phyloP scores from a whole-genome alignment of 1,284 basidiomycete species.

The Schizopora paradoxa region DNA sequence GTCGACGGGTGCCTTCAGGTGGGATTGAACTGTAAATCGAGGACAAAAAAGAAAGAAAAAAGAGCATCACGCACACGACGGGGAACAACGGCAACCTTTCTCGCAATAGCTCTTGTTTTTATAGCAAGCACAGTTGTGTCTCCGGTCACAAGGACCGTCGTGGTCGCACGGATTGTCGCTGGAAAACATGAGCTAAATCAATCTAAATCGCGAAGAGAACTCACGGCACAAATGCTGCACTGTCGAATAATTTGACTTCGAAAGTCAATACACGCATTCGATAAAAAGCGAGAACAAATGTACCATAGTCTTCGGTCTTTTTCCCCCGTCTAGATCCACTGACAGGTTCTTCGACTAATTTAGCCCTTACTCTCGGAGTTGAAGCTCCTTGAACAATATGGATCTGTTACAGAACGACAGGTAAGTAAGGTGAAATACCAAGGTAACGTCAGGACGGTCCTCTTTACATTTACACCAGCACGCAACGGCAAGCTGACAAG shows the following conservation, averaged over 20 bases:
- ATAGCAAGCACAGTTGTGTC: conserved; percentile 32
- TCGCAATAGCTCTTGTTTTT: conserved; percentile 33
- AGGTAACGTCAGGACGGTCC: conserved; percentile 24
- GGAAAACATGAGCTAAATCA: not conserved
- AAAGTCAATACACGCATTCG: not conserved
- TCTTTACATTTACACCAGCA: conserved; percentile 36
- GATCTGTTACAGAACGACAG: conserved; percentile 22
- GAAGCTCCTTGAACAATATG: not conserved
- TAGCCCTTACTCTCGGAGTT: not conserved
- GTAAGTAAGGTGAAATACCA: conserved; percentile 10
- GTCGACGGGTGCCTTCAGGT: conserved; percentile 32
- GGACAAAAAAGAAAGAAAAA: not conserved
- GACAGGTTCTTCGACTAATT: not conserved
- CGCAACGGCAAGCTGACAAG: conserved; percentile 37
- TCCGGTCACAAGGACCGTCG: conserved; percentile 32
- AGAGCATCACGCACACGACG: conserved; percentile 26
- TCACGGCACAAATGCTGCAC: not conserved
- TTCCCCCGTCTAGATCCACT: not conserved
- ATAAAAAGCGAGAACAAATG: not conserved
- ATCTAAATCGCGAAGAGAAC: not conserved
- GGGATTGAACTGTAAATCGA: conserved; percentile 6
- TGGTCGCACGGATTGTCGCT: conserved; percentile 32
- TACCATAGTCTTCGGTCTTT: not conserved
- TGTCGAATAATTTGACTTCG: not conserved
- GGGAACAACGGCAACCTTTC: conserved; percentile 34